phyloP scores from a whole-genome alignment of 495 filamentous ascomycete species.

The Xylaria flabelliformis region DNA sequence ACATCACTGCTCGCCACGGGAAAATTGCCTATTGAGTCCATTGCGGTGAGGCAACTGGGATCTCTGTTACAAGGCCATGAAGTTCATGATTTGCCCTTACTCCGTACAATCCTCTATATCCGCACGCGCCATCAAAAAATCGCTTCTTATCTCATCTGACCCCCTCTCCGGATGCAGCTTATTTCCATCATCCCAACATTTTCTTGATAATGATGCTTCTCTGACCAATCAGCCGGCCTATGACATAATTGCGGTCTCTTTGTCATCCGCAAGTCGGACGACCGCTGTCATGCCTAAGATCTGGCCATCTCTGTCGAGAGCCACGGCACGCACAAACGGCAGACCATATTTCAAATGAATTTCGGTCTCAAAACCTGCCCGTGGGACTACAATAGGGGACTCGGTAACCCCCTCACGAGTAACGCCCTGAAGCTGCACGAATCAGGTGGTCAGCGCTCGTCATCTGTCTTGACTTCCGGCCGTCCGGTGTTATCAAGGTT shows the following conservation, averaged over 20 bases:
- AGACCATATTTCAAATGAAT: slow-evolving; percentile 19
- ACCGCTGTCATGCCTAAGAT: slow-evolving; percentile 26
- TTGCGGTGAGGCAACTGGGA: neutral
- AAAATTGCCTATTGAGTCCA: neutral
- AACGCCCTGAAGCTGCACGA: slow-evolving; percentile 1
- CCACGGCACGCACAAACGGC: slow-evolving; percentile 29
- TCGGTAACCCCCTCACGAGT: slow-evolving; percentile 15
- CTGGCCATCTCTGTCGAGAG: slow-evolving; percentile 23
- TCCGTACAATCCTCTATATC: neutral
- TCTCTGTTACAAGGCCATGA: neutral
- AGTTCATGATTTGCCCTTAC: neutral
- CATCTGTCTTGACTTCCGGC: neutral
- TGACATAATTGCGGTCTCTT: neutral
- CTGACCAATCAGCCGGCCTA: neutral
- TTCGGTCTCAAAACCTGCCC: slow-evolving; percentile 37
- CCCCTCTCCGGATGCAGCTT: neutral
- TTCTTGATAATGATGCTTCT: neutral
- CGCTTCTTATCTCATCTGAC: neutral
- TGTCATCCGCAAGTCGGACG: neutral
- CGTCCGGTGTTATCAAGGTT: neutral
- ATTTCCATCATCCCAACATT: neutral
- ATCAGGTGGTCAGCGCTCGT: neutral
- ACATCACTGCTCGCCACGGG: neutral
- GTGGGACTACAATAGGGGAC: slow-evolving; percentile 2
- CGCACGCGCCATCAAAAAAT: neutral